phyloP scores from a whole-genome alignment of 2,329 filamentous ascomycete species.

The Fusarium foetens region DNA sequence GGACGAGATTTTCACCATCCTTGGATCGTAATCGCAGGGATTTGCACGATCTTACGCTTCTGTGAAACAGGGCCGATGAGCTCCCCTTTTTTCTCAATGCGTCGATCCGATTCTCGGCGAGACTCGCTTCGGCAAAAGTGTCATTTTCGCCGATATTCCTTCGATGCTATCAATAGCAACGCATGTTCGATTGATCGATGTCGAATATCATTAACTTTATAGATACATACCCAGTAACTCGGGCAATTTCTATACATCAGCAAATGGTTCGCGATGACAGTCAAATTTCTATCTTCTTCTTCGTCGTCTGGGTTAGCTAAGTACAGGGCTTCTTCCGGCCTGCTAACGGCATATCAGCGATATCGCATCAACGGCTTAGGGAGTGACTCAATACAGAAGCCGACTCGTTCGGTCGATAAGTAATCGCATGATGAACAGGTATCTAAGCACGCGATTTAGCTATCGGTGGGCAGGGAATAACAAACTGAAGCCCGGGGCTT shows the following conservation, averaged over 20 bases:
- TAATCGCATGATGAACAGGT: background rate
- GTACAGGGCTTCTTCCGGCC: background rate
- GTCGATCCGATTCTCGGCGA: conserved; percentile 19
- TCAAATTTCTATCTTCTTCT: accelerated
- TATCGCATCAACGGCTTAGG: background rate
- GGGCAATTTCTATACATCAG: accelerated
- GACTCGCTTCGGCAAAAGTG: background rate
- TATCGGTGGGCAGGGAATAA: too few relatives aligned
- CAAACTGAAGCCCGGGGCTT: background rate
- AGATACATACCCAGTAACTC: background rate
- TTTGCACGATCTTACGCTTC: conserved; percentile 18
- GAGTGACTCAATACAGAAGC: background rate
- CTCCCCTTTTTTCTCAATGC: conserved; percentile 17
- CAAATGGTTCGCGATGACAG: accelerated
- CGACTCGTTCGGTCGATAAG: background rate
- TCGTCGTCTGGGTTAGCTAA: accelerated
- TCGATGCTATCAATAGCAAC: background rate
- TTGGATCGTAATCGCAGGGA: conserved; percentile 13
- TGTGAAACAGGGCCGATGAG: conserved; percentile 29
- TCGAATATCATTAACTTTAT: too few relatives aligned
- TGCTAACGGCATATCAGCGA: background rate
- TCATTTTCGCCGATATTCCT: background rate
- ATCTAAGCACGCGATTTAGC: background rate
- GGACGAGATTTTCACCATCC: conserved; percentile 11
- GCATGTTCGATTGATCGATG: background rate